These are phyloP conservation scores for Strobilomyces echinocephalus DNA, from an alignment of 768 basidiomycete genomes.

Conservation along the genomic window DNA sequence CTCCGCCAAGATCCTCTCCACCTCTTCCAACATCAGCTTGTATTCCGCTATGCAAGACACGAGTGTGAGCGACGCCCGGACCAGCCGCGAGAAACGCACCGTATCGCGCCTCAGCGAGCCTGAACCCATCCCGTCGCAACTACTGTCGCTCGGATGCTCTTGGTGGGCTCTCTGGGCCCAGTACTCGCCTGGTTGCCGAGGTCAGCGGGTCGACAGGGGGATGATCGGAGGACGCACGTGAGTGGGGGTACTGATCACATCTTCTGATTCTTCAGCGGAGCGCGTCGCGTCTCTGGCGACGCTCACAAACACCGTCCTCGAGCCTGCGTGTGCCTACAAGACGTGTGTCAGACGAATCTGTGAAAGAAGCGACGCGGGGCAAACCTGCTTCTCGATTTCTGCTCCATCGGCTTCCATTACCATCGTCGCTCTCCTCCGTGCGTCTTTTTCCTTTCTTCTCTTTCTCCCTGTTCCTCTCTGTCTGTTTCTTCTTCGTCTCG, in stretches of 20 bases:
- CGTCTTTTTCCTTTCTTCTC: slow-evolving; percentile 11
- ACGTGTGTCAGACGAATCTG: no score
- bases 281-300: slow-evolving; percentile 41
- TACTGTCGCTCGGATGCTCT: slow-evolving; percentile 49
- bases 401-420: neutral
- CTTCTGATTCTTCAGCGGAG: slow-evolving; percentile 73
- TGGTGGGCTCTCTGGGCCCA: slow-evolving; percentile 73
- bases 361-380: no score
- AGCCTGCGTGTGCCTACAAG: no score
- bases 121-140: slow-evolving; percentile 73
- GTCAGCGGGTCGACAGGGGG: neutral
- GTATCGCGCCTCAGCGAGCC: slow-evolving; percentile 68
- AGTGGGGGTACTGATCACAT: slow-evolving; percentile 70
- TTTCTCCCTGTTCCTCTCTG: neutral
- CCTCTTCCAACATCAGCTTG: slow-evolving; percentile 76
- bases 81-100: slow-evolving; percentile 32
- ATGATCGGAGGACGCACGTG: slow-evolving; percentile 44
- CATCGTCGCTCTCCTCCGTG: slow-evolving; percentile 28
- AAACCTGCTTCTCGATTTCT: slow-evolving; percentile 18
- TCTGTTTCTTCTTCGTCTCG: neutral
- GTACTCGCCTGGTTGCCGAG: slow-evolving; percentile 51
- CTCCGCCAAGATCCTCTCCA: slow-evolving; percentile 77
- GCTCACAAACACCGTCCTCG: slow-evolving; percentile 57
- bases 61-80: neutral
- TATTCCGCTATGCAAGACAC: slow-evolving; percentile 51